Conservation (phyloP, 2,329 filamentous ascomycete genomes). For the Hysterium pulicare region DNA sequence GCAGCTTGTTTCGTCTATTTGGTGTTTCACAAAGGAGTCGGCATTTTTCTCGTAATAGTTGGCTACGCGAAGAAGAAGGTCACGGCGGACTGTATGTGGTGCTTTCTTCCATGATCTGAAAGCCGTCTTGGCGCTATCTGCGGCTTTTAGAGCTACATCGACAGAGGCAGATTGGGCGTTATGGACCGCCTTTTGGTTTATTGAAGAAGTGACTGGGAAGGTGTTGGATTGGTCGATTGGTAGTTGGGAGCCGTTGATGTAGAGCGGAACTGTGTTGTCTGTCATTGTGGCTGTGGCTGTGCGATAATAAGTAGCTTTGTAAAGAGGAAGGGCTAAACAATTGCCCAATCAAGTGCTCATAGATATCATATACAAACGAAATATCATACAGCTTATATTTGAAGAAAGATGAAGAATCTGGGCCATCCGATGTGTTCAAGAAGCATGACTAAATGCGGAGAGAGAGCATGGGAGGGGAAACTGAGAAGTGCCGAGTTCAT, state of each 20-base stretch:
- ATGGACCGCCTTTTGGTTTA: slow-evolving; percentile 20
- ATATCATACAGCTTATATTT: no score
- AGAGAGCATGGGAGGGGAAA: no score
- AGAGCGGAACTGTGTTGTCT: slow-evolving; percentile 21
- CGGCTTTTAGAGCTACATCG: slow-evolving; percentile 16
- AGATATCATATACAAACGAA: no score
- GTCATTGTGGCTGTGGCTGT: no score
- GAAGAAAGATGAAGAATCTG: no score
- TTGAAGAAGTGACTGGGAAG: slow-evolving; percentile 20
- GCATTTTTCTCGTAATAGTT: slow-evolving; percentile 23
- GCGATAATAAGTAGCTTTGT: no score
- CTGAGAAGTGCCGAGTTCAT: no score
- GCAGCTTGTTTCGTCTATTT: slow-evolving; percentile 31
- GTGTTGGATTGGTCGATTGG: slow-evolving; percentile 11
- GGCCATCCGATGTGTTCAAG: no score
- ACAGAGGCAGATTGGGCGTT: slow-evolving; percentile 20
- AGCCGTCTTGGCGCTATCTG: slow-evolving; percentile 22
- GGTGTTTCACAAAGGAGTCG: slow-evolving; percentile 19
- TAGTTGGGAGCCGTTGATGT: slow-evolving; percentile 22
- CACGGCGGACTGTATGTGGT: slow-evolving; percentile 20
- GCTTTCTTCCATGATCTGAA: slow-evolving; percentile 28
- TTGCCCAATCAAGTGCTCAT: no score
- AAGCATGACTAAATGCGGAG: no score
- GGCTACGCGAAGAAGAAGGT: slow-evolving; percentile 25
- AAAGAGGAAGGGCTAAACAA: no score